Percentiles rank a stretch among this genome's conserved stretches.
These are phyloP conservation scores for Stramenopiles sp. DNA, from an alignment of 352 stramenopile species.

Conservation along the genomic window DNA sequence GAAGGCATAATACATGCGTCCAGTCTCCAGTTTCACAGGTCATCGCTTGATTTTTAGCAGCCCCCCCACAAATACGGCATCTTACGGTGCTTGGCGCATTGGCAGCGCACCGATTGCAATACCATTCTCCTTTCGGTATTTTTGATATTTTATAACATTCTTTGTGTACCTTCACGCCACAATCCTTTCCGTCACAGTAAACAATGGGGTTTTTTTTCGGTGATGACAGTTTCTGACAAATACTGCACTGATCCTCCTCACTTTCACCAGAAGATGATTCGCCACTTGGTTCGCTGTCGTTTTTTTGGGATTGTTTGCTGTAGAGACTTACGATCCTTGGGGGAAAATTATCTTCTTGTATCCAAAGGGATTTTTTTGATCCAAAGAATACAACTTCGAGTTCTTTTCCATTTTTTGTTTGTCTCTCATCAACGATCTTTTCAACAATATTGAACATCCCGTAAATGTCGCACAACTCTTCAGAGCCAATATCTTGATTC, in stretches of 20 bases:
- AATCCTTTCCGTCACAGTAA: not conserved
- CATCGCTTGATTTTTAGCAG: not conserved
- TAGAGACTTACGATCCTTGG: not conserved
- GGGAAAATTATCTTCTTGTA: not conserved
- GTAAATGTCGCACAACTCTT: not conserved
- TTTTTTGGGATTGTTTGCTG: not conserved
- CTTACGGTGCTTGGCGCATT: not conserved
- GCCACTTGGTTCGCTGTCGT: not conserved
- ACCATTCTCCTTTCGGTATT: not conserved
- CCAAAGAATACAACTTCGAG: not conserved
- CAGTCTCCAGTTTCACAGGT: not conserved
- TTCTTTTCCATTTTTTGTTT: not conserved
- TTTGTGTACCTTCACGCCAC: not conserved
- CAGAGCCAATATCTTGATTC: not conserved
- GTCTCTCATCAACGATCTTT: not conserved
- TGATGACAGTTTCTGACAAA: not conserved
- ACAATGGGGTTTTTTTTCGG: not conserved
- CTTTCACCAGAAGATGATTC: not conserved
- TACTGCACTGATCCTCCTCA: not conserved
- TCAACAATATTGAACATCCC: not conserved
- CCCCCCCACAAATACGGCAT: not conserved
- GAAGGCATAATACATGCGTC: not conserved
- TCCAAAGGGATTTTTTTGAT: not conserved
- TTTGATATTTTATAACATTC: not conserved
- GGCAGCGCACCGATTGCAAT: not conserved